Evolutionary conservation across 208 protist species (phyloP).

Genomic region (Zelonia costaricensis): DNA sequence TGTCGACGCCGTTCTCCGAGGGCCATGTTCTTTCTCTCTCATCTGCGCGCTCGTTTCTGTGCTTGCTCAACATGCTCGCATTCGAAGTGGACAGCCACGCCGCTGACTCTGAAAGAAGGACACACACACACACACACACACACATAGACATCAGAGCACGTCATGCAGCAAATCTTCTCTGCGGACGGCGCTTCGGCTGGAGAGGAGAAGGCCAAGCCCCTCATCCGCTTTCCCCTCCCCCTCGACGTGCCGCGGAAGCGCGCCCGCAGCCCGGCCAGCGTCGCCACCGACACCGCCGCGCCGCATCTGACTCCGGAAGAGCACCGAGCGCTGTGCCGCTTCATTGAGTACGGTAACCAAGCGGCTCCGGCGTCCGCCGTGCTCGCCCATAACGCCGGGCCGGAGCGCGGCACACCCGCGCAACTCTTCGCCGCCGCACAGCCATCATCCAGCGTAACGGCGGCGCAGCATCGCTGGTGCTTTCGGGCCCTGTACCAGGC

Average conservation of each 20-base stretch:
- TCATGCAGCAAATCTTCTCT: conserved; percentile 29
- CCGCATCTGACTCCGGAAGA: conserved; percentile 12
- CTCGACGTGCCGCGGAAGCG: conserved; percentile 4
- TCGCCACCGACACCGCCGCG: not conserved
- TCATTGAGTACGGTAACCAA: conserved; percentile 31
- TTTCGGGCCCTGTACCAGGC: conserved; percentile 35
- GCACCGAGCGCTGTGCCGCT: not conserved
- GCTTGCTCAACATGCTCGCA: too few species aligned
- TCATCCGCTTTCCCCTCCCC: conserved; percentile 23
- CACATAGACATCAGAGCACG: too few species aligned
- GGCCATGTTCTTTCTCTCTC: too few species aligned
- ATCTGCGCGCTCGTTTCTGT: too few species aligned
- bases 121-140: too few species aligned
- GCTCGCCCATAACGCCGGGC: not conserved
- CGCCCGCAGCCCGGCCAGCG: conserved; percentile 4
- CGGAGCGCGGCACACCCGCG: not conserved
- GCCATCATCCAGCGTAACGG: not conserved
- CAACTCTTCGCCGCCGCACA: conserved; percentile 1
- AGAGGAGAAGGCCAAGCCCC: not conserved
- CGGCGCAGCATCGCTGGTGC: conserved; percentile 19
- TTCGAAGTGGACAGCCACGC: too few species aligned
- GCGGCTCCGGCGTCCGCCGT: not conserved
- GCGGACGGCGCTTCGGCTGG: not conserved
- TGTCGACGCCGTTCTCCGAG: too few species aligned
- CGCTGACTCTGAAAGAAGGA: too few species aligned